Conservation (phyloP, 768 basidiomycete species). For the Panaeolus papilionaceus region DNA sequence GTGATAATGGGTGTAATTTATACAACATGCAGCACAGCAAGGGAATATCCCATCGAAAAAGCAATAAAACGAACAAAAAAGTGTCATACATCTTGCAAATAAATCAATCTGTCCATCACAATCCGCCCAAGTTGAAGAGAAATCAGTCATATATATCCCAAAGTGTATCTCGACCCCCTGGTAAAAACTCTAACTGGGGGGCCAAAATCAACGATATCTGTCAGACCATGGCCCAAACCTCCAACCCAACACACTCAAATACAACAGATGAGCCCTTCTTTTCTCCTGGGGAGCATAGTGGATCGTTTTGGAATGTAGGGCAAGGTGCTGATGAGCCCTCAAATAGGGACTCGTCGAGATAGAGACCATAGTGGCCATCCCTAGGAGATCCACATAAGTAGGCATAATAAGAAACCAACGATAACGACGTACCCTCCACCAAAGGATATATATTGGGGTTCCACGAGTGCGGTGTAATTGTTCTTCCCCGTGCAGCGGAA, state of each 20-base stretch:
- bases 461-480: conserved; percentile 88
- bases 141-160: neutral
- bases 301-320: conserved; percentile 88
- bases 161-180: neutral
- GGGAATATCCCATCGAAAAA: neutral
- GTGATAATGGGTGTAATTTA: neutral
- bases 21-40: conserved; percentile 11
- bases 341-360: conserved; percentile 81
- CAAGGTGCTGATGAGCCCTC: conserved; percentile 87
- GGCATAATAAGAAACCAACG: conserved; percentile 11
- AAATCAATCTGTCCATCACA: neutral
- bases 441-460: conserved; percentile 80
- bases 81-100: conserved; percentile 5
- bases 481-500: conserved; percentile 90
- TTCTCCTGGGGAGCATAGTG: conserved; percentile 64
- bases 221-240: conserved; percentile 83
- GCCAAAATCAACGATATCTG: neutral
- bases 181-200: too few relatives aligned
- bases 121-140: neutral
- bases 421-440: conserved; percentile 81
- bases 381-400: conserved; percentile 39
- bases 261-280: conserved; percentile 54
- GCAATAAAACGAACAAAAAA: neutral
- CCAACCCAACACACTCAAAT: conserved; percentile 94
- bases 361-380: conserved; percentile 88